Percentiles rank a stretch among this genome's conserved stretches.
Evolutionary conservation across 169 alveolate genomes (phyloP).

Genomic region (Blepharisma undulans): DNA sequence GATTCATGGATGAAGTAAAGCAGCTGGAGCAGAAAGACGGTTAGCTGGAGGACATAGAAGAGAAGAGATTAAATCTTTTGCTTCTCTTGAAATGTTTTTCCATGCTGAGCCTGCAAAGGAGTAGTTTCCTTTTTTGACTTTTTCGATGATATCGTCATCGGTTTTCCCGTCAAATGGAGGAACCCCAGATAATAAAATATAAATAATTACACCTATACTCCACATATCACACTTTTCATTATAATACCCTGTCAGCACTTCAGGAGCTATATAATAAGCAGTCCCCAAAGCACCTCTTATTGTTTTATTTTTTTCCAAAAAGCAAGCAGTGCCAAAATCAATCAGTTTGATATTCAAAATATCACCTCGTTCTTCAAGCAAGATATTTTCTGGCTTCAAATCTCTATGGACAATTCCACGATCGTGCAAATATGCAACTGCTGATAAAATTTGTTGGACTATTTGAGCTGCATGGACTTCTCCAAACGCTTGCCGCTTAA

Average conservation of each 20-base stretch:
- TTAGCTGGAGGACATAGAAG: background rate
- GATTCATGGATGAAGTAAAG: constrained; percentile 10
- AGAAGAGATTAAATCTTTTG: constrained; percentile 4
- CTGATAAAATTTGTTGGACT: constrained; percentile 48
- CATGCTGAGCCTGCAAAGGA: background rate
- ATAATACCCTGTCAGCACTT: constrained; percentile 15
- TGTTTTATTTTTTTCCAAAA: background rate
- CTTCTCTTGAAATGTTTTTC: background rate
- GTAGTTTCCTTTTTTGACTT: constrained; percentile 53
- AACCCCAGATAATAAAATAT: constrained; percentile 76
- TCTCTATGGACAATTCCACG: constrained; percentile 54
- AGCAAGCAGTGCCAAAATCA: constrained; percentile 30
- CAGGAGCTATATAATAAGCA: constrained; percentile 41
- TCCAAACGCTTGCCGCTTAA: constrained; percentile 40
- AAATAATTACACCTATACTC: constrained; percentile 56
- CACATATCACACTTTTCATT: constrained; percentile 39
- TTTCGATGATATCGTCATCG: constrained; percentile 67
- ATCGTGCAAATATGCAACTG: constrained; percentile 53
- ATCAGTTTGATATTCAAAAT: background rate
- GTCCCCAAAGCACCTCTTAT: constrained; percentile 26
- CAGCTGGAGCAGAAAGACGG: constrained; percentile 2
- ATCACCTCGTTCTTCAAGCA: constrained; percentile 29
- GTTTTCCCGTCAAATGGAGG: constrained; percentile 82
- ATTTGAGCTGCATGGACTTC: constrained; percentile 44
- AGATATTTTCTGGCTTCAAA: constrained; percentile 59